These are phyloP conservation scores for Oemleria cerasiformis DNA, from an alignment of 306 rosid genomes.

Conservation along the genomic window DNA sequence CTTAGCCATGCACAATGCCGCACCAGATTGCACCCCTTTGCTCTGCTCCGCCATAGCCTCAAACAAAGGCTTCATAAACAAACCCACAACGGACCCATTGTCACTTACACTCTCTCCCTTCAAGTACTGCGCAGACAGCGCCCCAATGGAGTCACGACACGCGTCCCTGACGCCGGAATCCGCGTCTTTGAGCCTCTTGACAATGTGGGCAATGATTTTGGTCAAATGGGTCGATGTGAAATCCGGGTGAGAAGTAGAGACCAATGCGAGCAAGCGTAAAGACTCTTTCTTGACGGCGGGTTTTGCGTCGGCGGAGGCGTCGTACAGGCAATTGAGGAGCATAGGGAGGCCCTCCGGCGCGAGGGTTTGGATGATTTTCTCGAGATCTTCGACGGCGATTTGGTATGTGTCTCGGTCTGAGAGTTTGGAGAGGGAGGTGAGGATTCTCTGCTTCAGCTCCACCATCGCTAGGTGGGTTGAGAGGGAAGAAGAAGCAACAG, in stretches of 20 bases:
- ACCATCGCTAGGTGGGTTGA: slow-evolving; percentile 90
- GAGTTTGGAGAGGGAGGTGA: slow-evolving; percentile 83
- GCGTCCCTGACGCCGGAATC: slow-evolving; percentile 76
- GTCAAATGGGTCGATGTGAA: slow-evolving; percentile 66
- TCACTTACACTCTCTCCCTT: slow-evolving; percentile 31
- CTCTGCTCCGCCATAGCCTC: slow-evolving; percentile 96
- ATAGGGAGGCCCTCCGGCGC: slow-evolving; percentile 72
- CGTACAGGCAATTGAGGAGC: slow-evolving; percentile 84
- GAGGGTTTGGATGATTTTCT: slow-evolving; percentile 56
- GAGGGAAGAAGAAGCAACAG: slow-evolving; percentile 32
- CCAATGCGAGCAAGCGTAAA: slow-evolving; percentile 56
- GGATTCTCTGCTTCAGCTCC: slow-evolving; percentile 79
- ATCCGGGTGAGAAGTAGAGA: slow-evolving; percentile 61
- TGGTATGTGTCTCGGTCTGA: slow-evolving; percentile 94
- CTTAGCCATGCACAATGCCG: slow-evolving; percentile 83
- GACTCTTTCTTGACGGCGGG: slow-evolving; percentile 79
- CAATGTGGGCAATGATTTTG: slow-evolving; percentile 58
- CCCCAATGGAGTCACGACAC: slow-evolving; percentile 76
- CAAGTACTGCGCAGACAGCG: slow-evolving; percentile 55
- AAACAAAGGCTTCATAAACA: slow-evolving; percentile 86
- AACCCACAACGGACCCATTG: slow-evolving; percentile 56
- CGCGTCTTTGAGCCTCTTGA: slow-evolving; percentile 72
- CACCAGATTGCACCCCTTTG: slow-evolving; percentile 82
- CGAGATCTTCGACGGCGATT: slow-evolving; percentile 86
- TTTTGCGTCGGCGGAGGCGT: slow-evolving; percentile 77